phyloP scores from a whole-genome alignment of 371 early-diverging fungal genomes.

The Zopfochytrium polystomum region DNA sequence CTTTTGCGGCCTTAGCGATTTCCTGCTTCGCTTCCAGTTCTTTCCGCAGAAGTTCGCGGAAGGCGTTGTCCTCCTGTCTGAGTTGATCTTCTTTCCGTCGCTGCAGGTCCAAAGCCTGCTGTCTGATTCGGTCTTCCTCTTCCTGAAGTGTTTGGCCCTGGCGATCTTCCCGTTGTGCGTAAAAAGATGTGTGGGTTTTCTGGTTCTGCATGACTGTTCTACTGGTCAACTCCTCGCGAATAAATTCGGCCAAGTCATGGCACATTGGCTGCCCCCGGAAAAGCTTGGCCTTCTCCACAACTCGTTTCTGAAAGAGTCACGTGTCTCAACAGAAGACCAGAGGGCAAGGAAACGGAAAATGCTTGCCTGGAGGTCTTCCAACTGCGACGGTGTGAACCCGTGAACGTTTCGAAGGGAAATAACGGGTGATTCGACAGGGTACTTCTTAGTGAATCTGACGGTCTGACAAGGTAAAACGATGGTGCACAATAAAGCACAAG shows the following conservation, averaged over 20 bases:
- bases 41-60: conserved; percentile 21
- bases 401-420: conserved; percentile 7
- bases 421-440: conserved; percentile 17
- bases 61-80: conserved; percentile 14
- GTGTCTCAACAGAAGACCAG: too few species aligned
- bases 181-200: conserved; percentile 31
- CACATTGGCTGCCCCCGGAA: conserved; percentile 25
- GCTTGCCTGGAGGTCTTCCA: conserved; percentile 15
- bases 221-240: conserved; percentile 28
- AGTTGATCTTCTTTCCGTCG: conserved; percentile 19
- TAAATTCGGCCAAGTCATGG: conserved; percentile 32
- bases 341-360: too few species aligned
- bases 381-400: conserved; percentile 18
- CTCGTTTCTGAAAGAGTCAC: background rate
- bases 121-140: background rate
- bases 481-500: background rate
- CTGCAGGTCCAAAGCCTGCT: background rate
- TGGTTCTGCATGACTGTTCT: conserved; percentile 25
- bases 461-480: background rate
- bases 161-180: conserved; percentile 32
- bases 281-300: conserved; percentile 13
- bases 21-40: conserved; percentile 25
- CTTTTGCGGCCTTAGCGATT: conserved; percentile 7
- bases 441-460: conserved; percentile 5
- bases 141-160: conserved; percentile 4